Evolutionary conservation across 495 filamentous ascomycete genomes (phyloP).

Genomic region (Aspergillus nidulans): DNA sequence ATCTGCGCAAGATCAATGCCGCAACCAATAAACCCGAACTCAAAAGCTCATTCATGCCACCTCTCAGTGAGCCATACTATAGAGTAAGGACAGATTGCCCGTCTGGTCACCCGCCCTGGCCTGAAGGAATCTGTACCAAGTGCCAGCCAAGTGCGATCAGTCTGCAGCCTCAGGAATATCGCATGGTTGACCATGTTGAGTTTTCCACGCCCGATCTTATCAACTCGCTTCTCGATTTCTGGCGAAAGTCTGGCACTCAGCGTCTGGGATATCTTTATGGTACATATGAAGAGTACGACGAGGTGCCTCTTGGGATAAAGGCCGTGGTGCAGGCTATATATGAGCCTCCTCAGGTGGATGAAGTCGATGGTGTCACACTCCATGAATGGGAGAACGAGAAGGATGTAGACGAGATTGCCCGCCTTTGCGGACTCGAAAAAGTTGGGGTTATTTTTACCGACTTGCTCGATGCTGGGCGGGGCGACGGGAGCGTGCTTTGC

Average conservation of each 20-base stretch:
- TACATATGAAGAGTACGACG: conserved; percentile 82
- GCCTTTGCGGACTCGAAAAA: conserved; percentile 78
- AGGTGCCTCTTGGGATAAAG: conserved; percentile 91
- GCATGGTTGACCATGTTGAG: conserved; percentile 99
- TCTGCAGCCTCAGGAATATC: conserved; percentile 85
- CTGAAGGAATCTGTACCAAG: conserved; percentile 97
- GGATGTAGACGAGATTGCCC: conserved; percentile 75
- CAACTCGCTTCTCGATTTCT: conserved; percentile 84
- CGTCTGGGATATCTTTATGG: conserved; percentile 89
- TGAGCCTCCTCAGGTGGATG: conserved; percentile 86
- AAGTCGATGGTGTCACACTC: conserved; percentile 86
- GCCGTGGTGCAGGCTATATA: conserved; percentile 98
- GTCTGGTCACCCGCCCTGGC: conserved; percentile 88
- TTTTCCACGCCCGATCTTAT: conserved; percentile 79
- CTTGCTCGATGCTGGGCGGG: conserved; percentile 73
- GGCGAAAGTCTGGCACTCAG: conserved; percentile 76
- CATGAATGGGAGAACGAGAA: conserved; percentile 84
- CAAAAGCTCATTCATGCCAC: conserved; percentile 90
- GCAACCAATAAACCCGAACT: conserved; percentile 94
- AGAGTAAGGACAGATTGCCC: conserved; percentile 85
- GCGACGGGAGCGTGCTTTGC: conserved; percentile 82
- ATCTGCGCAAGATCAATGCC: conserved; percentile 90
- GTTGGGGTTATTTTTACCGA: conserved; percentile 97
- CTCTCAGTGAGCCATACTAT: conserved; percentile 89
- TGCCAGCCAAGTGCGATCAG: conserved; percentile 98